Conservation (phyloP, 2,329 filamentous ascomycete species). For the Ophiostoma himal-ulmi region DNA sequence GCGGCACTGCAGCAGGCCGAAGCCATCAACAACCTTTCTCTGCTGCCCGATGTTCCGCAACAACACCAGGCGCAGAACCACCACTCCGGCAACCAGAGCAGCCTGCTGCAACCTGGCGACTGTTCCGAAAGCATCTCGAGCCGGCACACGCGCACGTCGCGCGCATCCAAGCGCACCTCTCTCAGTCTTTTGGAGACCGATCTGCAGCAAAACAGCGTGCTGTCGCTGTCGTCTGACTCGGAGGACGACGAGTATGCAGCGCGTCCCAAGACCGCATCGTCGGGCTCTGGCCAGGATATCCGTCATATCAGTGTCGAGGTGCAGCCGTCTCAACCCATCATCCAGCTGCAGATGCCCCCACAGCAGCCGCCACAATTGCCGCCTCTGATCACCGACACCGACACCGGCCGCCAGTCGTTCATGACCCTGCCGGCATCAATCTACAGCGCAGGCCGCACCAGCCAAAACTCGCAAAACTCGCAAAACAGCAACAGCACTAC, state of each 20-base stretch:
- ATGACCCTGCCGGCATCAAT: background rate
- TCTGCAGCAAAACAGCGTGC: slow-evolving; percentile 49
- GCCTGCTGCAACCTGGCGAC: slow-evolving; percentile 29
- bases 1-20: slow-evolving; percentile 1
- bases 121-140: slow-evolving; percentile 51
- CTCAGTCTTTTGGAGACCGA: slow-evolving; percentile 47
- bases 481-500: slow-evolving; percentile 20
- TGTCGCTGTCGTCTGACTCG: slow-evolving; percentile 54
- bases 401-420: background rate
- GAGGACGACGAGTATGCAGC: slow-evolving; percentile 45
- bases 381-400: background rate
- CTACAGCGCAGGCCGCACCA: background rate
- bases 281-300: background rate
- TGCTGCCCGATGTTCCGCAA: background rate
- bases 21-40: background rate
- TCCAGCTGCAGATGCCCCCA: background rate
- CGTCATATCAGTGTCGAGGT: background rate
- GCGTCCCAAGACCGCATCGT: slow-evolving; percentile 31
- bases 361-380: background rate
- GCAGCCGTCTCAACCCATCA: background rate
- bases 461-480: background rate
- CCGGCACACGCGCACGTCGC: slow-evolving; percentile 50
- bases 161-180: slow-evolving; percentile 45
- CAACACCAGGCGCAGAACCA: background rate
- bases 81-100: background rate